Base-by-base conservation (phyloP, 495 filamentous ascomycete genomes). In the Hypoxylon intermedium region DNA sequence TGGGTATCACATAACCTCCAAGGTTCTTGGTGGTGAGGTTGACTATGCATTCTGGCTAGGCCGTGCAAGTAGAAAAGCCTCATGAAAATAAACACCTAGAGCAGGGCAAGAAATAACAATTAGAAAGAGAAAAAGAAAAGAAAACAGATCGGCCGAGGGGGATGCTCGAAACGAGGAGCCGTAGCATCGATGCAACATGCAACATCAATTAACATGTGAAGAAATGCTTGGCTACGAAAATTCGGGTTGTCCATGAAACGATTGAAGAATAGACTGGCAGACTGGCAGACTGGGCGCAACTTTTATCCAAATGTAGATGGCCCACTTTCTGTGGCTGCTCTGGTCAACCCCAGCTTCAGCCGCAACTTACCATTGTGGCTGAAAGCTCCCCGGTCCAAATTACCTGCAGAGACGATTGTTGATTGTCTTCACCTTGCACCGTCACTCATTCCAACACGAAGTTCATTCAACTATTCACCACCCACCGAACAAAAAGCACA, bases 121-220 rank as follows among this genome's bases (percentile, higher is more conserved):
- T 40, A 38, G 23, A 20, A 38, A 42, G 50, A 34, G 23, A 48
- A 42, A 46, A 13, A 60, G 31, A 28, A 33, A 54, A 44, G 48
- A 50, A 48, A 60, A 50, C 16, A 44, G 40, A 15, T 44, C 31
- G 48, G n/a, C 18, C 33, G 38, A 55, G 47, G 44, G 56, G 40
- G 45, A 54, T 50, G 47, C 51, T 19, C 43, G 54, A 26, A 31
- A 46, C 24, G 31, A 42, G 26, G 48, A 59, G 44, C 16, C 21
- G 20, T 11, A 53, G 37, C 24, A 54, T 62, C 31, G 44, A 60
- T 64, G 50, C 28, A 58, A 48, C 58, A 60, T 64, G 50, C 28
- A 58, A 48, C 58, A 28, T 63, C 49, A 58, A 56, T 53, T 64
- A 31, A 56, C 58, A 59, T 68, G 60, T 67, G 60, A 63, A 60